Base-by-base conservation (phyloP, 345 rosid genomes). In the Aquilaria malaccensis region DNA sequence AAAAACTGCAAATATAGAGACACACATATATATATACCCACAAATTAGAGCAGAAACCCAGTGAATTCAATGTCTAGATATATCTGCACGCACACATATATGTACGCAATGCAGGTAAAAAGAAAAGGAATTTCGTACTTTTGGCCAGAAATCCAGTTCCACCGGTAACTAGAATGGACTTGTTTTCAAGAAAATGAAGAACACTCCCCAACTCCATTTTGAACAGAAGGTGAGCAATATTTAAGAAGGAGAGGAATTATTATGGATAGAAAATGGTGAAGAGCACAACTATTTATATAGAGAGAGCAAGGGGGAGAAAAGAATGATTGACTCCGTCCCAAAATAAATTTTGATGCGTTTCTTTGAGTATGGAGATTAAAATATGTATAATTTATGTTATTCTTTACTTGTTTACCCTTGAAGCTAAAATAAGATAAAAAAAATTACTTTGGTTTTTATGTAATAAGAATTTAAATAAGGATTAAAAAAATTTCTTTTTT, bases 91-190 rank as follows among this genome's bases (percentile, higher is more conserved):
- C 13, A 56, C 3, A 33, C 2, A 15, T 2, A 52, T 5, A 56
- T 22, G 60, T 30, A 60, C 9, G 52, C 15, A 22, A 1, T 37
- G 22, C 7, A 37, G 3, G 43, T 3, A 37, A 37, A 37, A 37
- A 3, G 3, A 7, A 37, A 37, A 2, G 4, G 11, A 30, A 9
- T 33, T 22, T 14, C 43, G 2, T 74, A 85, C 88, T 76, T 76
- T 79, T 85, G 41, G 86, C 91, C n/a, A 83, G 61, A 61, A 80
- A 83, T 41, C 91, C 91, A 56, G 88, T 72, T 31, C 80, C 91
- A 10, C 88, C 88, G n/a, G 83, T 81, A 55, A 85, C 64, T 50
- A 85, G 37, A 68, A 85, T 72, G 54, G 77, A 79, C 75, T 79
- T 83, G 74, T 74, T 68, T 47, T 83, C 81, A 30, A 83, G 80